Percentiles rank a stretch among this genome's conserved stretches.
Conservation (phyloP, 495 filamentous ascomycete species). For the Hyphodiscus hymeniophilus region DNA sequence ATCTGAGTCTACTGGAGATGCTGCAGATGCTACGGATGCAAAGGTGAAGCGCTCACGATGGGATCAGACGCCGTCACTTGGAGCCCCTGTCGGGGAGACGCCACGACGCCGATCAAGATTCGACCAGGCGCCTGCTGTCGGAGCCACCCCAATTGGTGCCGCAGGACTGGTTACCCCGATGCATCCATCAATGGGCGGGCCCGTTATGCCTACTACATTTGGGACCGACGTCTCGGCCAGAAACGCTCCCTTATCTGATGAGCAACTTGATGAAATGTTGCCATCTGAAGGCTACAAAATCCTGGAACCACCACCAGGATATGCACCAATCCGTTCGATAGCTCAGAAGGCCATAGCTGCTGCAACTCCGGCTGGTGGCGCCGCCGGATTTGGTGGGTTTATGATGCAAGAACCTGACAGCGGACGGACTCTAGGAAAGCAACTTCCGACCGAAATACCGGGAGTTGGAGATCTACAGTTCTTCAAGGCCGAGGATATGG, state of each 20-base stretch:
- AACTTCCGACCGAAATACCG: slow-evolving; percentile 88
- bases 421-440: slow-evolving; percentile 68
- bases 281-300: slow-evolving; percentile 91
- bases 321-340: slow-evolving; percentile 72
- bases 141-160: slow-evolving; percentile 72
- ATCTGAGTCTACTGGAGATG: slow-evolving; percentile 34
- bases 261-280: slow-evolving; percentile 88
- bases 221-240: slow-evolving; percentile 75
- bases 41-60: slow-evolving; percentile 68
- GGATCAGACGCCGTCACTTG: slow-evolving; percentile 74
- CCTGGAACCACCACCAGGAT: slow-evolving; percentile 86
- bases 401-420: slow-evolving; percentile 97
- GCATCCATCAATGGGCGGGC: slow-evolving; percentile 57
- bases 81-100: slow-evolving; percentile 43
- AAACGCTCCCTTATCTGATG: slow-evolving; percentile 76
- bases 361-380: slow-evolving; percentile 42
- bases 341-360: slow-evolving; percentile 72
- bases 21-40: slow-evolving; percentile 36
- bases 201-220: slow-evolving; percentile 54
- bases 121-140: slow-evolving; percentile 69
- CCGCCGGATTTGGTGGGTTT: slow-evolving; percentile 68
- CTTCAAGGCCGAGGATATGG: slow-evolving; percentile 99
- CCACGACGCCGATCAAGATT: slow-evolving; percentile 71
- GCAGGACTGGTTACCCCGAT: slow-evolving; percentile 78
- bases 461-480: slow-evolving; percentile 97